A percentile compares a stretch with the other conserved stretches of the same genome.
phyloP scores from a whole-genome alignment of 2,329 filamentous ascomycete species.

The Clarireedia hainanense region DNA sequence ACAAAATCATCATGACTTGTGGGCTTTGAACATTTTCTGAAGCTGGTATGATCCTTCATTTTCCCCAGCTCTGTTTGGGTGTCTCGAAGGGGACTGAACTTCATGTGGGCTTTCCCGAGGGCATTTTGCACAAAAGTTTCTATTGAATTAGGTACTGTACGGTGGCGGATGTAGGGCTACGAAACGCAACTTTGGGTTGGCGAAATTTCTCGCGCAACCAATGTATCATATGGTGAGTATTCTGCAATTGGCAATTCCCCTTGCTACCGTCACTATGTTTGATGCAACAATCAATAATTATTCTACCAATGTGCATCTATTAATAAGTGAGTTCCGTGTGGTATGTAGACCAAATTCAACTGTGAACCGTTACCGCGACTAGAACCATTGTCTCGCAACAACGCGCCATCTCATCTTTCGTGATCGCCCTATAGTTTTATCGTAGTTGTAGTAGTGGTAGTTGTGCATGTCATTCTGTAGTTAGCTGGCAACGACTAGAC shows the following conservation, averaged over 20 bases:
- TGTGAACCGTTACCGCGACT: no score
- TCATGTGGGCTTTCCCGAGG: conserved; percentile 27
- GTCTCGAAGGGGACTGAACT: conserved; percentile 28
- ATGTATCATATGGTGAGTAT: conserved; percentile 12
- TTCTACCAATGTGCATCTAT: no score
- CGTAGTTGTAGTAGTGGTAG: no score
- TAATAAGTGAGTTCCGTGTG: no score
- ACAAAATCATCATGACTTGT: conserved; percentile 17
- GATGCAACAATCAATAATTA: no score
- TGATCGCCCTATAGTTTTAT: no score
- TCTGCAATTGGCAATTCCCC: neutral
- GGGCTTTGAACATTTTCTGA: conserved; percentile 29
- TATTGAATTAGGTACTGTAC: neutral
- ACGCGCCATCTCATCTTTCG: no score
- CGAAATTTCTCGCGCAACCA: conserved; percentile 1
- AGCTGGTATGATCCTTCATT: conserved; percentile 29
- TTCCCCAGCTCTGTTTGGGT: conserved; percentile 15
- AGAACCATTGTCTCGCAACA: no score
- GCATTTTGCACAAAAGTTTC: conserved; percentile 16
- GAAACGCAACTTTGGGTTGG: neutral
- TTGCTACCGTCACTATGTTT: neutral
- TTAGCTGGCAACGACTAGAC: no score
- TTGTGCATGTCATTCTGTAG: no score
- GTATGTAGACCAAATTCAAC: no score
- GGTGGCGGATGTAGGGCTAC: neutral